phyloP scores from a whole-genome alignment of 805 yeast species.

The Teunomyces cretensis region DNA sequence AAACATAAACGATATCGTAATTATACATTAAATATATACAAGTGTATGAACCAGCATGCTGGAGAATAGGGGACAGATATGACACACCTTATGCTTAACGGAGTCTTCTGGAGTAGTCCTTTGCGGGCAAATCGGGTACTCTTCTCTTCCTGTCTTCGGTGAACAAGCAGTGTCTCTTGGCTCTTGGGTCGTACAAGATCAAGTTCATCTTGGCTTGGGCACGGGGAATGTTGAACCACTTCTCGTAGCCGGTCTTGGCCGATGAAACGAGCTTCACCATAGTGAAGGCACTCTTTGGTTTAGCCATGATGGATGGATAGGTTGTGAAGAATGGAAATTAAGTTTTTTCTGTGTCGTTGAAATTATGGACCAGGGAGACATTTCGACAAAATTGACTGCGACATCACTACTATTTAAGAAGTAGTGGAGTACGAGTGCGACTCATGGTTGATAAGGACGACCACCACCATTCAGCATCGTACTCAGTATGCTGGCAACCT shows the following conservation, averaged over 20 bases:
- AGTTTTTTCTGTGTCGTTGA: background rate
- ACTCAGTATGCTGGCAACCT: no score
- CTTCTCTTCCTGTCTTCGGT: conserved; percentile 87
- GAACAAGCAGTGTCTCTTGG: conserved; percentile 87
- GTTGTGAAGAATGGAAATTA: background rate
- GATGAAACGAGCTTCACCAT: conserved; percentile 84
- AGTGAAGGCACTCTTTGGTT: conserved; percentile 75
- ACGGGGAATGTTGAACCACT: conserved; percentile 80
- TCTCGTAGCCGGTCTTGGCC: conserved; percentile 85
- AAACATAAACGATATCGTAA: background rate
- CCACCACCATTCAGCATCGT: no score
- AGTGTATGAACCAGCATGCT: background rate
- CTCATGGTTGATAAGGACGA: no score
- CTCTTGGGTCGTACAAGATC: conserved; percentile 48
- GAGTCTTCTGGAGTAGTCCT: conserved; percentile 29
- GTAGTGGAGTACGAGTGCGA: no score
- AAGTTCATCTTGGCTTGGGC: conserved; percentile 76
- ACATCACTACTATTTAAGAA: no score
- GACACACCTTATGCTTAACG: background rate
- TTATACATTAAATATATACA: background rate
- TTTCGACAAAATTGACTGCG: background rate
- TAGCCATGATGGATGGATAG: conserved; percentile 13
- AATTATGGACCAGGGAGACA: background rate
- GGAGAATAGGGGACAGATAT: no score
- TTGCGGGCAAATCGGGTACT: conserved; percentile 48